Evolutionary conservation across 495 filamentous ascomycete species (phyloP), one percentile per base, ranked within the genome.

Genomic region (Neurospora cerealis): DNA sequence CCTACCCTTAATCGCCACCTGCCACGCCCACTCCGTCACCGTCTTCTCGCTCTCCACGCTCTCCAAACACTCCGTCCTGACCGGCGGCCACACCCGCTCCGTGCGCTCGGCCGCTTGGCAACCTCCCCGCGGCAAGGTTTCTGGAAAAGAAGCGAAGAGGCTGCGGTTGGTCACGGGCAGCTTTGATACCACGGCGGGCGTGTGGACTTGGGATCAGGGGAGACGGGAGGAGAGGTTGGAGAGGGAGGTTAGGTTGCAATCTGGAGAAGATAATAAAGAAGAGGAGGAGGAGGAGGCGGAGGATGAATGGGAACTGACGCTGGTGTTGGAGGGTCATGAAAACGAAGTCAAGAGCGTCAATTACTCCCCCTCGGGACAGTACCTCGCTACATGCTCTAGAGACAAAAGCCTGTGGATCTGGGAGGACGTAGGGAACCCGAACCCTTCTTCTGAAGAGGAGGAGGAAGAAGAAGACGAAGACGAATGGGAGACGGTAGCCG

Each of bases 351-450:
- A 99, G 79, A 88, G 86, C 36, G 88, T 97, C 3, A 88, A 91
- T 17, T 99, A 93, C 88, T 91, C 89, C 3, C 88, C 93, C 0
- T 91, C 89, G 1, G 93, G 94, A 0, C 90, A 91, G 80, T 88
- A 91, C 72, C 88, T 99, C 5, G 96, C 96, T 7, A 97, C 95
- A 0, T 98, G 94, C 79, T 91, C 89, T 32, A 87, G 96, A 13
- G 96, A 99, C 81, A 98, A 98, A 83, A 91, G 89, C 32, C 93
- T 99, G n/a, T 99, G 96, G 96, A 92, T 99, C 70, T 99, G 96
- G 96, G 96, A 99, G 81, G 95, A 97, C 79, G 87, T 98, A 4
- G 87, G 86, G 24, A 66, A 66, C 19, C 54, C 54, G 1, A 66
- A 66, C 7, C 54, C 54, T 3, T 34, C 54, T 28, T 79, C 78